These are phyloP conservation scores for Aspergillus pseudoviridinutans DNA, from an alignment of 2,329 filamentous ascomycete species.

Conservation along the genomic window DNA sequence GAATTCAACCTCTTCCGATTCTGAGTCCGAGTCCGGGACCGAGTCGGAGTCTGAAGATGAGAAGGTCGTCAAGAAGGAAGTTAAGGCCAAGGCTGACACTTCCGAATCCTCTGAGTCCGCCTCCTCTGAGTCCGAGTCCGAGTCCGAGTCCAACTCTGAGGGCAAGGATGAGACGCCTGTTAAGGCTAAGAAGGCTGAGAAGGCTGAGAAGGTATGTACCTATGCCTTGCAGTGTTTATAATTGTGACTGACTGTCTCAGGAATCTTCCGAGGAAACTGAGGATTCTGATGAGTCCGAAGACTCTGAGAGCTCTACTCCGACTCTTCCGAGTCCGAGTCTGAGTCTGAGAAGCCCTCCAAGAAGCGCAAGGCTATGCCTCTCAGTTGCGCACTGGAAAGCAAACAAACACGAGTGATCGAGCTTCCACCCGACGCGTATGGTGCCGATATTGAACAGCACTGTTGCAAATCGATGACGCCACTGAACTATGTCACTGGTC, in stretches of 20 bases:
- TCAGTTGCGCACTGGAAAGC: too few relatives aligned
- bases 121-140: too few relatives aligned
- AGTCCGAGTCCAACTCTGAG: slow-evolving; percentile 26
- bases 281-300: slow-evolving; percentile 12
- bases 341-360: slow-evolving; percentile 32
- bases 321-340: slow-evolving; percentile 25
- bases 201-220: slow-evolving; percentile 26
- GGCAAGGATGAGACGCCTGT: slow-evolving; percentile 21
- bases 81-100: slow-evolving; percentile 22
- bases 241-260: slow-evolving; percentile 4
- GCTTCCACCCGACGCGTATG: not conserved
- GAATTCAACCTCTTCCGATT: slow-evolving; percentile 25
- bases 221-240: not conserved
- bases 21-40: too few relatives aligned
- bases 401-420: too few relatives aligned
- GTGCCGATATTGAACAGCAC: not conserved
- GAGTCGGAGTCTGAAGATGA: slow-evolving; percentile 34
- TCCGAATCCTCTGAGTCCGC: slow-evolving; percentile 10
- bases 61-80: slow-evolving; percentile 34
- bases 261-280: slow-evolving; percentile 16
- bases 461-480: not conserved
- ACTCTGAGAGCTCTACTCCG: slow-evolving; percentile 25
- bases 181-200: slow-evolving; percentile 24
- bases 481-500: accelerated
- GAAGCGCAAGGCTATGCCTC: slow-evolving; percentile 52